Conservation (phyloP, 352 stramenopile genomes). For the Phytophthora parvispora region DNA sequence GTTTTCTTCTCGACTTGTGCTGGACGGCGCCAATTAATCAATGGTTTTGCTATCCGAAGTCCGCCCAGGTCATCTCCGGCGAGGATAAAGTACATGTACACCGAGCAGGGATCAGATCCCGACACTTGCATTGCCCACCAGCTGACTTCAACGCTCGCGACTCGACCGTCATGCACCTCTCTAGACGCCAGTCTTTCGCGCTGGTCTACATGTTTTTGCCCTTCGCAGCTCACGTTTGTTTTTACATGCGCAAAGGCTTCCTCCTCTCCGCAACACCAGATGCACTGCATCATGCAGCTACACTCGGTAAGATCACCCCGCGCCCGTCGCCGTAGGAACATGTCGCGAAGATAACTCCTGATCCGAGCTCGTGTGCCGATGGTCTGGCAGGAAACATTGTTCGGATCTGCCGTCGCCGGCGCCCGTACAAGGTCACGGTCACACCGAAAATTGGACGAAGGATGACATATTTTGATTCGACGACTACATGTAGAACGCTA, state of each 20-base stretch:
- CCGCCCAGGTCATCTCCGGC: no score
- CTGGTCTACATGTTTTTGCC: background rate
- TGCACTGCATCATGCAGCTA: background rate
- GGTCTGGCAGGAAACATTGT: background rate
- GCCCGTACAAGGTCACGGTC: background rate
- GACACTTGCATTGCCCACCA: conserved; percentile 2
- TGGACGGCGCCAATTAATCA: conserved; percentile 8
- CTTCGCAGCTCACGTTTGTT: background rate
- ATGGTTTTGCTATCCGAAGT: conserved; percentile 1
- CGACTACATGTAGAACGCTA: background rate
- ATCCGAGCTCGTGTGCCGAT: background rate
- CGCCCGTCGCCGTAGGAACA: background rate
- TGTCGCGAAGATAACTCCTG: conserved; percentile 6
- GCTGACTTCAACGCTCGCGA: conserved; percentile 11
- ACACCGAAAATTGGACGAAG: background rate
- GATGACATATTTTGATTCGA: background rate
- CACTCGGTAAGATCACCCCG: no score
- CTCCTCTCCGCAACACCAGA: background rate
- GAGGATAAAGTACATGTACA: no score
- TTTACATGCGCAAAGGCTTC: conserved; percentile 3
- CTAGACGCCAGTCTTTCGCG: background rate
- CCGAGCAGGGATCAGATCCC: background rate
- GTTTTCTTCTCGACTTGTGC: conserved; percentile 1
- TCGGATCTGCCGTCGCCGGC: background rate
- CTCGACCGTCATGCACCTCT: no score